Conservation (phyloP, 2,329 filamentous ascomycete species). For the Dothistroma septosporum region DNA sequence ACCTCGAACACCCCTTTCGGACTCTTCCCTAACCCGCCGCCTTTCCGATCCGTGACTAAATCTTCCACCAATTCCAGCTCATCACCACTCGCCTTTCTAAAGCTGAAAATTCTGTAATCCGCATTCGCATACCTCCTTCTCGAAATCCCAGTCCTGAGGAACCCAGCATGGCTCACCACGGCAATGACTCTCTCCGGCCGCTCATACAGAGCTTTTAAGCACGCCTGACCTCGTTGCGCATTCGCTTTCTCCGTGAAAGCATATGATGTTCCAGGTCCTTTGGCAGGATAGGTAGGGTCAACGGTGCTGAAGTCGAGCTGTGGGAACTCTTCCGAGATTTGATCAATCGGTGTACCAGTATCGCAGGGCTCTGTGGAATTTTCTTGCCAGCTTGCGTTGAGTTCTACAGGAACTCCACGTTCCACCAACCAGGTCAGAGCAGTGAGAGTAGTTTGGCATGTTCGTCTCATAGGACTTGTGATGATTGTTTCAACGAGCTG, state of each 20-base stretch:
- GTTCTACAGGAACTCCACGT: slow-evolving; percentile 51
- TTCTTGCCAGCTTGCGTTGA: slow-evolving; percentile 62
- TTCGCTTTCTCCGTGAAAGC: slow-evolving; percentile 53
- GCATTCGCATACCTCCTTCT: slow-evolving; percentile 20
- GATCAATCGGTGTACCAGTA: slow-evolving; percentile 49
- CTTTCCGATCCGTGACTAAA: slow-evolving; percentile 13
- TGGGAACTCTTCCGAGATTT: slow-evolving; percentile 50
- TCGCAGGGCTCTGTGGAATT: slow-evolving; percentile 56
- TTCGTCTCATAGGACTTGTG: slow-evolving; percentile 62
- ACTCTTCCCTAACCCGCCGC: slow-evolving; percentile 20
- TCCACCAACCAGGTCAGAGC: slow-evolving; percentile 57
- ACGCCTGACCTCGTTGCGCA: slow-evolving; percentile 51
- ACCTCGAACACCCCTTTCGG: slow-evolving; percentile 18
- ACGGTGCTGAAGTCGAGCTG: slow-evolving; percentile 54
- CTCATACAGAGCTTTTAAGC: slow-evolving; percentile 48
- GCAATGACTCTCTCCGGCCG: slow-evolving; percentile 60
- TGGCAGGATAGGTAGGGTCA: slow-evolving; percentile 61
- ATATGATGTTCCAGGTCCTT: slow-evolving; percentile 51
- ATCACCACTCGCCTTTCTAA: slow-evolving; percentile 6
- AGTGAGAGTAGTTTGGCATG: slow-evolving; percentile 59
- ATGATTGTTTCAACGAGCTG: slow-evolving; percentile 53
- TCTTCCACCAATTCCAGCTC: slow-evolving; percentile 15
- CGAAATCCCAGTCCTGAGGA: slow-evolving; percentile 17
- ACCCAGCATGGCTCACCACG: slow-evolving; percentile 46
- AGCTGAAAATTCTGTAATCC: slow-evolving; percentile 21